Base-by-base conservation (phyloP, 495 filamentous ascomycete species). In the Pseudomonodictys pantanalensis region DNA sequence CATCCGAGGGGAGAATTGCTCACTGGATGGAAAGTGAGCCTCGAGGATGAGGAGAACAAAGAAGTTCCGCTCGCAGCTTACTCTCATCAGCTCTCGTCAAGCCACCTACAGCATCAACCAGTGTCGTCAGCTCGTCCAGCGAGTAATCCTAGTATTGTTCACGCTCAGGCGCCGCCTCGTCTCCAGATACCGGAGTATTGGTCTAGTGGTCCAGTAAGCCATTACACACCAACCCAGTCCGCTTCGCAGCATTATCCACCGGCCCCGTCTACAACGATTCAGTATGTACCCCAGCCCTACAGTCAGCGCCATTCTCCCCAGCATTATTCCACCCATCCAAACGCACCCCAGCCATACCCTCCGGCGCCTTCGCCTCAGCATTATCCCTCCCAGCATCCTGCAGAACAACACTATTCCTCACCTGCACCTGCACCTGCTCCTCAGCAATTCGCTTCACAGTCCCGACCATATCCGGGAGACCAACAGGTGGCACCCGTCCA, bases 31-130 rank as follows among this genome's bases (percentile, higher is more conserved):
- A 64, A 64, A 35, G 61, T 64, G 42, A 55, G 61, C 23, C 49
- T 64, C 7, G 61, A 64, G 17, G 61, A 64, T 35, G 61, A 64
- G 45, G 61, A 64, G 50, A 54, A 30, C 29, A 58, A 55, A 32
- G 61, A 64, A 15, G 33, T 58, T 29, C 43, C 54, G 3, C 30
- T 51, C 15, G 32, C 54, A 9, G 38, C 49, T 10, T 63, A 63
- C 42, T 38, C 60, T 11, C 52, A 57, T 35, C 60, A 57, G 2
- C 17, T 52, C 22, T 46, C 44, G 52, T 29, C 54, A 1, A 48
- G 38, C 38, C 60, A 49, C 15, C 33, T 52, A 9, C 60, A 63
- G 18, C 60, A 63, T 23, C 53, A 23, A 5, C 33, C 39, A 17
- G 25, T 52, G 3, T 24, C 50, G 4, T 12, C 47, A 8, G 44